Evolutionary conservation across 1,284 basidiomycete species (phyloP), one percentile per base, ranked within the genome.

Genomic region (Pascua sp.): DNA sequence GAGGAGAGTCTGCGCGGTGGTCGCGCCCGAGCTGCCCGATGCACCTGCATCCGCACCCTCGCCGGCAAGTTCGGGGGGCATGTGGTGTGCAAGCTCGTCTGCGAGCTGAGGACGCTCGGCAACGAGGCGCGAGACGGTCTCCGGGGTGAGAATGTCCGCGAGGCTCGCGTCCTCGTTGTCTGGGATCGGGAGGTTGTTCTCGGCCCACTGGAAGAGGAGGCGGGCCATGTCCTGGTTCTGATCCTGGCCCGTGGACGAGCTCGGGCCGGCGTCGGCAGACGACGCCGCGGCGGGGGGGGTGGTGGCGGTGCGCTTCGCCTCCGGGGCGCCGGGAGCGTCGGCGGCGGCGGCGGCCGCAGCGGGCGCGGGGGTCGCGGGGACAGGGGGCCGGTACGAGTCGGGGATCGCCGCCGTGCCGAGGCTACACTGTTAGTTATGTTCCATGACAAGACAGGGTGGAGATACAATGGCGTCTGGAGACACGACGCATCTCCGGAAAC

Each of bases 111-210:
- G 72, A n/a, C 65, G 52, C 13, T 62, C 54, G 0, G 50, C 42
- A 24, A 78, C 53, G 11, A 76, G 61, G 10, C 59, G 61, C 12
- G 65, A 61, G 24, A 78, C 67, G 37, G 68, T 71, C 7, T 58
- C 54, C 4, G 73, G 65, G 0, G 71, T 68, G 13, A 78, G 66
- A 32, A 77, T 68, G 53, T 78, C 73, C 40, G 67, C 68, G 18
- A 78, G 60, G 18, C 63, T 64, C 18, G 70, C 71, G 39, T 71
- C 70, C 36, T 62, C 58, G 36, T 56, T 55, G 38, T 62, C 59
- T 38, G 64, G 60, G 11, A 66, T 64, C 0, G 61, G 60, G 11
- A 62, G 46, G 52, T 59, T 57, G 46, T 58, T 50, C 47, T 67
- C 62, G 11, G 70, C 71, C 67, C 68, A 75, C 53, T 73, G 61